A percentile compares a stretch with the other conserved stretches of the same genome.
phyloP scores from a whole-genome alignment of 495 filamentous ascomycete species.

The Penicillium crystallinum region DNA sequence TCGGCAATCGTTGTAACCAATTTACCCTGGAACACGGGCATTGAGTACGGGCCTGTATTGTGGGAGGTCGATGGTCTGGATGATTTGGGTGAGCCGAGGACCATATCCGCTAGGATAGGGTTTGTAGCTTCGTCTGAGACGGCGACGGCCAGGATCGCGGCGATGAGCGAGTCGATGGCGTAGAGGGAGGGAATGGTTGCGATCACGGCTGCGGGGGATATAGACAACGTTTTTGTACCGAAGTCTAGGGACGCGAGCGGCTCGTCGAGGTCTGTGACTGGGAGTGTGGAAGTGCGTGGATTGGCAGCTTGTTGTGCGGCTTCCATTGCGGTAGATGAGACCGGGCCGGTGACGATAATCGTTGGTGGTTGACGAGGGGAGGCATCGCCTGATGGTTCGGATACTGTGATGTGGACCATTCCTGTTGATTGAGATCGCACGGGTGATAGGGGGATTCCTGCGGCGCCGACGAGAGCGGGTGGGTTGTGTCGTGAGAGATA shows the following conservation, averaged over 20 bases:
- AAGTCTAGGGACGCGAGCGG: conserved; percentile 49
- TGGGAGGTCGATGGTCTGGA: conserved; percentile 1
- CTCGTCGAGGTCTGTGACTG: conserved; percentile 37
- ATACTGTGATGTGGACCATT: conserved; percentile 38
- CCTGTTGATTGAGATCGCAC: conserved; percentile 32
- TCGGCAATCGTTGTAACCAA: conserved; percentile 39
- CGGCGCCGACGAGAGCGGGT: conserved; percentile 47
- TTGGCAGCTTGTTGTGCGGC: conserved; percentile 38
- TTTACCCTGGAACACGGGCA: conserved; percentile 24
- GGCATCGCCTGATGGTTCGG: conserved; percentile 25
- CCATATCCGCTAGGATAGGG: conserved; percentile 33
- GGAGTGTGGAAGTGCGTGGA: conserved; percentile 39
- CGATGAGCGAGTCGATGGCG: conserved; percentile 67
- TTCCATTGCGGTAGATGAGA: conserved; percentile 30
- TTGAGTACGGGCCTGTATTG: neutral
- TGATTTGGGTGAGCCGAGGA: conserved; percentile 18
- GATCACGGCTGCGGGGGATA: conserved; percentile 40
- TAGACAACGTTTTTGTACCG: conserved; percentile 39
- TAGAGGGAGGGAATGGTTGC: conserved; percentile 56
- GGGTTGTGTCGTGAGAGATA: conserved; percentile 52
- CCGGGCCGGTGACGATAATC: conserved; percentile 38
- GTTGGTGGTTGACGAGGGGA: conserved; percentile 32
- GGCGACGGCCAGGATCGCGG: conserved; percentile 65
- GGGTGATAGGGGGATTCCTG: conserved; percentile 60
- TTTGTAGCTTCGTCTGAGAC: conserved; percentile 51